Percentiles rank a stretch among this genome's conserved stretches.
phyloP scores from a whole-genome alignment of 2,329 filamentous ascomycete species.

The Venturia pyrina region DNA sequence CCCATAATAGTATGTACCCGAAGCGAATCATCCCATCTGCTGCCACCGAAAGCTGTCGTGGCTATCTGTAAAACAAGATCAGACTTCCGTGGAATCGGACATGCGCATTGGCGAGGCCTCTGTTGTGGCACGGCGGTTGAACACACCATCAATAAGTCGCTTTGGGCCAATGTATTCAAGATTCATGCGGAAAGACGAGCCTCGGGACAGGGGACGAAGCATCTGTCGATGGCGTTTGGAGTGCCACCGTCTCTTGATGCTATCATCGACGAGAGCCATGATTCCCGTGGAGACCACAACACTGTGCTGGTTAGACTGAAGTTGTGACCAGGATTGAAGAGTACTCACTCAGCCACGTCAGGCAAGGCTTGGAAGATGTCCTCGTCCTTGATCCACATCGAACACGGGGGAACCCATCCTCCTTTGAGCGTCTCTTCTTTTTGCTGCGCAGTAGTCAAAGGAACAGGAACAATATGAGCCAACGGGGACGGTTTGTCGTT shows the following conservation, averaged over 20 bases:
- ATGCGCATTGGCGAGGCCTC: neutral
- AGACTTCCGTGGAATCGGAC: neutral
- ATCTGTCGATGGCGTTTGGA: slow-evolving; percentile 42
- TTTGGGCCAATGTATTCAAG: slow-evolving; percentile 54
- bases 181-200: slow-evolving; percentile 42
- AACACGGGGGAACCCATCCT: slow-evolving; percentile 83
- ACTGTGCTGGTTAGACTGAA: slow-evolving; percentile 36
- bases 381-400: slow-evolving; percentile 79
- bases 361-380: slow-evolving; percentile 57
- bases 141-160: slow-evolving; percentile 53
- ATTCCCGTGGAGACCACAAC: slow-evolving; percentile 86
- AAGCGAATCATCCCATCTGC: neutral
- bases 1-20: neutral
- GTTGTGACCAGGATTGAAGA: slow-evolving; percentile 18
- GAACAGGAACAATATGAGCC: slow-evolving; percentile 78
- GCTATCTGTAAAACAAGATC: neutral
- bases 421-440: slow-evolving; percentile 65
- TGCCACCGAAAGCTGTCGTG: neutral
- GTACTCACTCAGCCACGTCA: slow-evolving; percentile 77
- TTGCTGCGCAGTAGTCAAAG: slow-evolving; percentile 59
- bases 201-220: slow-evolving; percentile 41
- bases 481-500: slow-evolving; percentile 54
- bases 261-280: slow-evolving; percentile 80
- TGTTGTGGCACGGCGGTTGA: slow-evolving; percentile 28
- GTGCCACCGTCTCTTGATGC: slow-evolving; percentile 71